Conservation (phyloP, 2,329 filamentous ascomycete genomes). For the Chaetomium sp. region DNA sequence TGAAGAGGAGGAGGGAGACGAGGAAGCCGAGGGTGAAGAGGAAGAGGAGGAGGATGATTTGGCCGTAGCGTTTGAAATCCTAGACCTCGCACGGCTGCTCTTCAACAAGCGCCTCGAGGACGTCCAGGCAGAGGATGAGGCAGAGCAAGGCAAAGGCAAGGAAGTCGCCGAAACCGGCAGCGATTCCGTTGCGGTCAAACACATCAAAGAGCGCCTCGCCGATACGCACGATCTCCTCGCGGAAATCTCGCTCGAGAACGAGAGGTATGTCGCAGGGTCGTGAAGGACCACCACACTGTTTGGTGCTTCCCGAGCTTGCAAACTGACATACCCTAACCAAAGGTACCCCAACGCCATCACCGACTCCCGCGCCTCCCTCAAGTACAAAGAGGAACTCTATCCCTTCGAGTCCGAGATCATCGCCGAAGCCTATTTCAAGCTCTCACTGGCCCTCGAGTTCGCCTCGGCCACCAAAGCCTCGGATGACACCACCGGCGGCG, state of each 20-base stretch:
- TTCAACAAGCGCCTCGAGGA: conserved; percentile 58
- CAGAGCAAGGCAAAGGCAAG: conserved; percentile 48
- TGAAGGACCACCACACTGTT: conserved; percentile 19
- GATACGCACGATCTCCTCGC: conserved; percentile 93
- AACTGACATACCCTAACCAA: conserved; percentile 26
- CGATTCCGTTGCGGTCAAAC: conserved; percentile 47
- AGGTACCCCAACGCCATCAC: conserved; percentile 83
- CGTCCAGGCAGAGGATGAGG: conserved; percentile 40
- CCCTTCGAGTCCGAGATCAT: conserved; percentile 80
- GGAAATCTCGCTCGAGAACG: conserved; percentile 96
- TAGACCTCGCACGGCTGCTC: conserved; percentile 74
- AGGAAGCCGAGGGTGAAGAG: conserved; percentile 46
- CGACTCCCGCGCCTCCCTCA: conserved; percentile 76
- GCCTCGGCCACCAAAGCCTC: conserved; percentile 71
- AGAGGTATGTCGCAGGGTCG: conserved; percentile 57
- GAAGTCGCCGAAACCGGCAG: conserved; percentile 41
- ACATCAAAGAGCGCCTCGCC: conserved; percentile 81
- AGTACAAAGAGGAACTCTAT: conserved; percentile 77
- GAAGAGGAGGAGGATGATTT: conserved; percentile 71
- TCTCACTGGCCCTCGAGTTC: conserved; percentile 93
- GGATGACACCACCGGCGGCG: conserved; percentile 47
- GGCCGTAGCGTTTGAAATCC: conserved; percentile 78
- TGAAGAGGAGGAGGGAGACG: conserved; percentile 63
- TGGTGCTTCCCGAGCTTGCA: conserved; percentile 19
- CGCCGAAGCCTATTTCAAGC: conserved; percentile 94